Evolutionary conservation across 2,329 filamentous ascomycete genomes (phyloP), one percentile per base, ranked within the genome.

Genomic region (Tolypocladium cylindrosporum): DNA sequence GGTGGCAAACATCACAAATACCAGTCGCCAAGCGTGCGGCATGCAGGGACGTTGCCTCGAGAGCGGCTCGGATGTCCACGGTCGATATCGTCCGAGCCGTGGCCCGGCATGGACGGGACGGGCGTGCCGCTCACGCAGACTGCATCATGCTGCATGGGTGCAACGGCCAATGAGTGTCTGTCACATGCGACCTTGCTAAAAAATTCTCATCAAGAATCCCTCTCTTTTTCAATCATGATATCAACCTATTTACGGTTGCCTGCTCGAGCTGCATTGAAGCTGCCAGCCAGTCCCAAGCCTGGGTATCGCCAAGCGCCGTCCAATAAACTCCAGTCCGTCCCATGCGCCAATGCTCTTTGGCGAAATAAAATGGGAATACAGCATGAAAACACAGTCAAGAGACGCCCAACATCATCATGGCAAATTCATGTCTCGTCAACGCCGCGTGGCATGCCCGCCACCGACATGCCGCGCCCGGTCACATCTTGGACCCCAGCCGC

Each of bases 261-360:
- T 51, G 48, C 48, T 34, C 45, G 27, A 10, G 45, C 27, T 37
- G 31, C 48, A 8, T 36, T 11, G 19, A 34, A 52, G 48, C 48
- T 37, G 36, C 4, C 7, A 36, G 41, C 41, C 59, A 53, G 27
- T 53, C 42, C 36, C 51, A 56, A 9, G 27, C 41, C 42, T 24
- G 40, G 48, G 31, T 37, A 52, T 52, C 36, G 48, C 11, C 48
- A n/a, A 36, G 31, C 19, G 19, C 48, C 48, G n/a, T 36, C 48
- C 48, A 52, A 36, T 36, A 55, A 58, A 63, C 61, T 61, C 60
- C 63, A 55, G 41, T 39, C 58, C 57, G 37, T 61, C 58, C 64
- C 55, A 56, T 60, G 63, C 63, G 64, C 64, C 64, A 52, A 59
- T 65, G 62, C 62, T 63, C 43, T 41, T 61, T 48, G 57, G 59